These are phyloP conservation scores for Ambrosiella beaveri DNA, from an alignment of 2,329 filamentous ascomycete genomes.

Conservation along the genomic window DNA sequence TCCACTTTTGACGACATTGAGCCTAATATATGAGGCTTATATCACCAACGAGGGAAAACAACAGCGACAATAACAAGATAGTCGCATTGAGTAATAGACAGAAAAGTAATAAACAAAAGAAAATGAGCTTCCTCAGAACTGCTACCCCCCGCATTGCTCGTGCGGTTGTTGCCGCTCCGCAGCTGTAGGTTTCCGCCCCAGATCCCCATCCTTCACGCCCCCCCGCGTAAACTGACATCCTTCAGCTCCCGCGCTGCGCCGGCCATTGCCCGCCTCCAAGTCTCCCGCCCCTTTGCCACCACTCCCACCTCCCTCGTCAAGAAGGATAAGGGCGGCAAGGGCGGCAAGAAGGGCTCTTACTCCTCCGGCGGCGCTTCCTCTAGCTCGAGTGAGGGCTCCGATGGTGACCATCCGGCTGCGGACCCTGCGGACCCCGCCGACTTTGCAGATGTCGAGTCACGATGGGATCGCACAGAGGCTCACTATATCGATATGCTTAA, in stretches of 20 bases:
- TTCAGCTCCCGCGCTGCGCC: not conserved
- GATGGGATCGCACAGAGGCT: conserved; percentile 24
- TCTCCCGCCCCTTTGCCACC: conserved; percentile 18
- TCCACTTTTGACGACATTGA: not conserved
- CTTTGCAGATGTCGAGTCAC: conserved; percentile 31
- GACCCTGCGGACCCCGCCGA: conserved; percentile 29
- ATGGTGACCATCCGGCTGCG: conserved; percentile 18
- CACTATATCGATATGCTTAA: conserved; percentile 26
- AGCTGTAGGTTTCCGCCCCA: conserved; percentile 4
- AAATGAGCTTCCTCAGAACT: conserved; percentile 6
- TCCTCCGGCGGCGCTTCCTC: conserved; percentile 14
- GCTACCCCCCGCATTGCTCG: not conserved
- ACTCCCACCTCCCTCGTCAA: conserved; percentile 20
- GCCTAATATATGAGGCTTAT: not conserved
- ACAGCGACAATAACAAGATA: not conserved
- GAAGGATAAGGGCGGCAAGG: conserved; percentile 18
- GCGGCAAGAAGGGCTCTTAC: conserved; percentile 13
- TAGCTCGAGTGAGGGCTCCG: conserved; percentile 14
- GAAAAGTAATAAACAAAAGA: not conserved
- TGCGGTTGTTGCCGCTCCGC: not conserved
- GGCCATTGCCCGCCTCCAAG: not conserved
- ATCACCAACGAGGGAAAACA: too few relatives aligned
- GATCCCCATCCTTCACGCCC: not conserved
- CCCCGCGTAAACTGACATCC: not conserved
- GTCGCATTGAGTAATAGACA: not conserved